Evolutionary conservation across 352 stramenopile genomes (phyloP), one percentile per base, ranked within the genome.

Genomic region (Phytopythium aichiense): DNA sequence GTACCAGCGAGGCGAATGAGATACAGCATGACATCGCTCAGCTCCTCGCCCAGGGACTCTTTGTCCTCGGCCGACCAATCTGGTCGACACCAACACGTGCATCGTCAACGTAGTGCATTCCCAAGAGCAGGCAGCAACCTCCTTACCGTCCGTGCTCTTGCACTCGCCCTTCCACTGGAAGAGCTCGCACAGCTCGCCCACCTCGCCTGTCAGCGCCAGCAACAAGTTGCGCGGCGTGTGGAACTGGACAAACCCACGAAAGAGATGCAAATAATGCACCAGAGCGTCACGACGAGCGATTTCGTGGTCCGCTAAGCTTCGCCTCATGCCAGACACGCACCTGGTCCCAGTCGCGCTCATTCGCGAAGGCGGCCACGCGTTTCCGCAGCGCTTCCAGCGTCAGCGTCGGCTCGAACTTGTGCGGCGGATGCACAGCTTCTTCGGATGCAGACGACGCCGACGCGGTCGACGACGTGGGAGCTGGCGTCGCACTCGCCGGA

Each of bases 21-120:
- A 67, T 98, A 98, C 61, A 98, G 95, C 45, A 95, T 66, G 45
- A 98, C 92, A 74, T 98, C 95, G 15, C 92, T 95, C 20, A 98
- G 76, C 73, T 98, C 94, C 70, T 98, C 90, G 12, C 85, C 88
- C 2, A 98, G 59, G 53, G 97, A 90, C 42, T 89, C 81, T 4
- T 85, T 62, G 61, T 97, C 77, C 20, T 92, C 77, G 11, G 68
- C 28, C 2, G 65, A 72, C 77, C 70, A 91, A 22, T 78, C 81
- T 81, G 60, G 6, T 16, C 37, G 11, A 15, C 40, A 38, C 30
- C 9, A 23, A 12, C 7, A 5, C 33, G 11, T 5, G 7, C 50
- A 12, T 31, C 16, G 31, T 28, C 51, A 40, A 7, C 23, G 20
- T 15, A 38, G 33, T 13, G 4, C 33, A 0, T 33, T n/a, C 0